Conservation (phyloP, 2,329 filamentous ascomycete genomes). For the Pseudogymnoascus sp. region DNA sequence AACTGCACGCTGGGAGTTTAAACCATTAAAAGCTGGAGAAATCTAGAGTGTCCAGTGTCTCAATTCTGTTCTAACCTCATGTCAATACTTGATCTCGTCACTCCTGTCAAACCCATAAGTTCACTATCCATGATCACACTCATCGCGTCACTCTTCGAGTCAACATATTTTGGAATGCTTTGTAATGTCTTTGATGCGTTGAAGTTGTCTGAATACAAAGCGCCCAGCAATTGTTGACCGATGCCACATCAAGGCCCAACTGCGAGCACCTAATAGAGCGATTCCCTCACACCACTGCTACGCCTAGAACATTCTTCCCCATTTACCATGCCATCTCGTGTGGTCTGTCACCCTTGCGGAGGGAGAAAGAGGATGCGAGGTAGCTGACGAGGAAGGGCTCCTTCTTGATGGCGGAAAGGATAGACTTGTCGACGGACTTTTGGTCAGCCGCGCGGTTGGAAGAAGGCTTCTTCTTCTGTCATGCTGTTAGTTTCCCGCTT, state of each 20-base stretch:
- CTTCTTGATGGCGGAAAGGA: conserved; percentile 97
- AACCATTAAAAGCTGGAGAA: conserved; percentile 4
- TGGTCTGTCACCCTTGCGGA: conserved; percentile 98
- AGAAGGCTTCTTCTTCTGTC: conserved; percentile 92
- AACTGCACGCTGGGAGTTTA: neutral
- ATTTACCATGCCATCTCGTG: conserved; percentile 99
- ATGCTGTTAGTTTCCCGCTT: conserved; percentile 15
- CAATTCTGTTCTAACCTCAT: conserved; percentile 2
- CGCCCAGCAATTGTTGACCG: conserved; percentile 10
- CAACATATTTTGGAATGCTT: conserved; percentile 9
- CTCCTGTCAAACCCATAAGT: conserved; percentile 6
- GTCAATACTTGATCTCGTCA: conserved; percentile 7
- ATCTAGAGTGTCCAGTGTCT: neutral
- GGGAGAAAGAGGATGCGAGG: conserved; percentile 92
- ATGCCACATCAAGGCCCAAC: conserved; percentile 9
- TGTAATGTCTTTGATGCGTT: conserved; percentile 12
- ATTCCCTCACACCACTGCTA: conserved; percentile 17
- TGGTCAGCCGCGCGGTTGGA: conserved; percentile 92
- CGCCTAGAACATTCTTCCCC: conserved; percentile 22
- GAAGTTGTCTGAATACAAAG: conserved; percentile 11
- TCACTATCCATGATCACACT: conserved; percentile 7
- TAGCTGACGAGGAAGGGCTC: conserved; percentile 89
- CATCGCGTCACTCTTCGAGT: conserved; percentile 3
- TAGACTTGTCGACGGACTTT: conserved; percentile 95
- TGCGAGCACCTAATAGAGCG: conserved; percentile 9